Conservation (phyloP, 164 flowering plant species). For the Houttuynia cordata region DNA sequence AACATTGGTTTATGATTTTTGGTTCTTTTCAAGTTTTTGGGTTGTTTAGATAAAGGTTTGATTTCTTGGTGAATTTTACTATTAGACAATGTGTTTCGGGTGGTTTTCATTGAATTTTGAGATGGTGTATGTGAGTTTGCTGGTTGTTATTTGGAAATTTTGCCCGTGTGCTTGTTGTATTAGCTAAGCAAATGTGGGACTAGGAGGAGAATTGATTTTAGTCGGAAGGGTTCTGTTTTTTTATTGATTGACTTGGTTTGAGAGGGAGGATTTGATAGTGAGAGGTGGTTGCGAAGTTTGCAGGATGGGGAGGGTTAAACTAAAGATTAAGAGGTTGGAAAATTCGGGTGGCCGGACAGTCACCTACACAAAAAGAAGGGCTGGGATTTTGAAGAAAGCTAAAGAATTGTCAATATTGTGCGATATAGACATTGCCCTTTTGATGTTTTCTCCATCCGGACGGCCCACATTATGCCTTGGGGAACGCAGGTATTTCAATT, state of each 20-base stretch:
- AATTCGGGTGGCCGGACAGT: constrained; percentile 55
- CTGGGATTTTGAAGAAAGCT: constrained; percentile 78
- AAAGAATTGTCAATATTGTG: constrained; percentile 70
- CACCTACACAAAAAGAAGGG: constrained; percentile 68
- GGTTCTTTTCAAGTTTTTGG: too few species aligned
- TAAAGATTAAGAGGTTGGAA: constrained; percentile 82
- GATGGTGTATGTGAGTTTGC: background rate
- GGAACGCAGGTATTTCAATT: constrained; percentile 44
- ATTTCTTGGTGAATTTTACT: too few species aligned
- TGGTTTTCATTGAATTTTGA: background rate
- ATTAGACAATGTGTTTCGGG: background rate
- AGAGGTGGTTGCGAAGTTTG: background rate
- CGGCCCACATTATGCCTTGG: constrained; percentile 62
- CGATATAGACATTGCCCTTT: constrained; percentile 61
- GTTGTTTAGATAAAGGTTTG: too few species aligned
- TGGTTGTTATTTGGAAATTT: background rate
- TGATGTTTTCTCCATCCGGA: constrained; percentile 86
- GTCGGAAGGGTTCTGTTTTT: background rate
- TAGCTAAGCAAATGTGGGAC: too few species aligned
- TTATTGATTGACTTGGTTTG: too few species aligned
- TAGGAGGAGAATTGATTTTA: background rate
- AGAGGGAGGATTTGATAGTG: background rate
- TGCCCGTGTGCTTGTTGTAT: background rate
- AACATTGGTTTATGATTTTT: too few species aligned
- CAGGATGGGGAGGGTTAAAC: constrained; percentile 83